Base-by-base conservation (phyloP, 1,139 yeast species). In the Yamadazyma dendronema region DNA sequence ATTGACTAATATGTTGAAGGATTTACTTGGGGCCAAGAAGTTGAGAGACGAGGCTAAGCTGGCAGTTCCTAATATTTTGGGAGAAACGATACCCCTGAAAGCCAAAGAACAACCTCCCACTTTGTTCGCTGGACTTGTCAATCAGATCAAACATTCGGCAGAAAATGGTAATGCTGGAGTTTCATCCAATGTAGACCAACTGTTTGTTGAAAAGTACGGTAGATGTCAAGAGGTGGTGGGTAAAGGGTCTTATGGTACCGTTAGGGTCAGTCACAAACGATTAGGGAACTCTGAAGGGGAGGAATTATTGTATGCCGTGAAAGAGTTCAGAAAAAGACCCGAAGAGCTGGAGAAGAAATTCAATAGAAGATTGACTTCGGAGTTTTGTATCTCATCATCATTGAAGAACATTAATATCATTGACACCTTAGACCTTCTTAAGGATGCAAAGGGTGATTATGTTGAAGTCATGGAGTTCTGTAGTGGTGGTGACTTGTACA, bases 391-490 rank as follows among this genome's bases (percentile, higher is more conserved):
- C 28, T 62, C 71, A n/a, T 67, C 74, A 4, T 68, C 74, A n/a
- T 57, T 72, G 35, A 70, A 71, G 42, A 70, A 72, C 44, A 46
- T 57, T 28, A 70, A 72, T 47, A 89, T 92, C 53, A 88, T 90
- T 42, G 84, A 81, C 49, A 88, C 96, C 0, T 72, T 86, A 44
- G 98, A 92, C 58, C 66, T 92, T 38, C 72, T 90, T 61, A 86
- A 85, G 59, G 97, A 90, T 61, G 87, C 90, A 16, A 84, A 86
- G 50, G 96, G 96, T 27, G 96, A 86, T 50, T 92, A 84, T 59
- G 89, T 95, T 59, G 96, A 89, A 63, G 97, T 92, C 34, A 88
- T 92, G 96, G 97, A 92, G 64, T 92, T 79, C 54, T 92, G 97
- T 58, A 77, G 90, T 1, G 97, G 97, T 27, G 98, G 98, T 38